A percentile compares a stretch with the other conserved stretches of the same genome.
phyloP scores from a whole-genome alignment of 2,329 filamentous ascomycete genomes.

The Xylariaceae sp. region DNA sequence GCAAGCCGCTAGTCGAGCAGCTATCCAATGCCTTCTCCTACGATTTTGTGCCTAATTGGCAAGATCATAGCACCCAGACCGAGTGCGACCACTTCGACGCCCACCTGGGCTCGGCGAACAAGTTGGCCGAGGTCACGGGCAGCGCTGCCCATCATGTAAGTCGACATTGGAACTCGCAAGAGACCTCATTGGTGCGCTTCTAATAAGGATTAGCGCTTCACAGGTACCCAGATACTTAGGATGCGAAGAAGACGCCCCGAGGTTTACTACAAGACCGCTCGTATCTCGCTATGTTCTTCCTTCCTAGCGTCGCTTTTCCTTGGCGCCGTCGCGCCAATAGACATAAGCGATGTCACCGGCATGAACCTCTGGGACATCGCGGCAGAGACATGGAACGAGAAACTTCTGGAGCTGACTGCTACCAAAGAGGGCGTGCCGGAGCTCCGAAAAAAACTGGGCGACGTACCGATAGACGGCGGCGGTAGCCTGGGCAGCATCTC shows the following conservation, averaged over 20 bases:
- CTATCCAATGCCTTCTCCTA: slow-evolving; percentile 75
- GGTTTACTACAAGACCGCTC: slow-evolving; percentile 76
- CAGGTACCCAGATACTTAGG: slow-evolving; percentile 92
- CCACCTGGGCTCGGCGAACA: slow-evolving; percentile 65
- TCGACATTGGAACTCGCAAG: slow-evolving; percentile 6
- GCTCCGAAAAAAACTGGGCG: slow-evolving; percentile 77
- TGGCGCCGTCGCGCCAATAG: slow-evolving; percentile 82
- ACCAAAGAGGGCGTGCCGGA: slow-evolving; percentile 58
- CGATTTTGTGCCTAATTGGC: slow-evolving; percentile 93
- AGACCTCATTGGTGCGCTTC: background rate
- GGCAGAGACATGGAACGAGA: slow-evolving; percentile 71
- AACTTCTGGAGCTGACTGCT: slow-evolving; percentile 74
- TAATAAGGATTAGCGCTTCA: slow-evolving; percentile 71
- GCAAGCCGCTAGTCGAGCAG: slow-evolving; percentile 70
- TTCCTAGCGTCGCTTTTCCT: slow-evolving; percentile 92
- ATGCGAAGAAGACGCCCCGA: slow-evolving; percentile 80
- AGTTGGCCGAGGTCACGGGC: slow-evolving; percentile 78
- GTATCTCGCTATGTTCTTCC: slow-evolving; percentile 92
- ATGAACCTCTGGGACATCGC: slow-evolving; percentile 97
- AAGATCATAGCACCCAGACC: slow-evolving; percentile 90
- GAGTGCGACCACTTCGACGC: slow-evolving; percentile 90
- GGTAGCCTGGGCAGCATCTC: slow-evolving; percentile 75
- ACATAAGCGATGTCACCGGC: slow-evolving; percentile 92
- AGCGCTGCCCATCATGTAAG: slow-evolving; percentile 92
- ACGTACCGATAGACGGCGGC: slow-evolving; percentile 79